These are phyloP conservation scores for Solanum sitiens DNA, from an alignment of 257 asterid genomes.

Conservation along the genomic window DNA sequence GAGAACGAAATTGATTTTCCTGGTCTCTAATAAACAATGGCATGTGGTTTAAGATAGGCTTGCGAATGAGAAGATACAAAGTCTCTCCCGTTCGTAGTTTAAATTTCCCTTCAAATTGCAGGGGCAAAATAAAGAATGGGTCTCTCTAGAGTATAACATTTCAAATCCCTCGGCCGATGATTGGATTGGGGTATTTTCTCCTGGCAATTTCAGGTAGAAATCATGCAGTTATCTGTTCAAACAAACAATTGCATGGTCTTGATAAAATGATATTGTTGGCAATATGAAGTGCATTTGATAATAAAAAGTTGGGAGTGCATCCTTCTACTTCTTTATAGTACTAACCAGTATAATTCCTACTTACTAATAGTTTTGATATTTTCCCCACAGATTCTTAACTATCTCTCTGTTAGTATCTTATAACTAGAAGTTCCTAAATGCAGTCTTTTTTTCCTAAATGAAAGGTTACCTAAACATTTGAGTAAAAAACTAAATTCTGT, in stretches of 20 bases:
- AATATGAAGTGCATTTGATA: neutral
- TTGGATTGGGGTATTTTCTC: conserved; percentile 97
- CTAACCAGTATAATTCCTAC: neutral
- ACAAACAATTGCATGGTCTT: neutral
- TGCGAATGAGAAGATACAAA: neutral
- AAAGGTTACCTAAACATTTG: neutral
- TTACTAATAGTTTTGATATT: neutral
- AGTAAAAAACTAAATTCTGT: neutral
- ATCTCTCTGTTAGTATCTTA: neutral
- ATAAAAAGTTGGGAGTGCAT: neutral
- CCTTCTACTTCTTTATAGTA: neutral
- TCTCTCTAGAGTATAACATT: conserved; percentile 40
- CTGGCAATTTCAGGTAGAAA: conserved; percentile 76
- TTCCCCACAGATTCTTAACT: neutral
- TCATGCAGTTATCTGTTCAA: neutral
- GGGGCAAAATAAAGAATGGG: conserved; percentile 60
- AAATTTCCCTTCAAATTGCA: conserved; percentile 3
- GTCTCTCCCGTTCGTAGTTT: neutral
- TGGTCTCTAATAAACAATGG: neutral
- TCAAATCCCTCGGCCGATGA: conserved; percentile 54
- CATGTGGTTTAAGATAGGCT: neutral
- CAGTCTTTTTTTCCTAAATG: neutral
- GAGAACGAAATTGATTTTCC: neutral
- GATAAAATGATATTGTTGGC: neutral
- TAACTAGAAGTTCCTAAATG: neutral